These are phyloP conservation scores for carrot (Daucus carota) DNA, from an alignment of 129 eudicot genomes.

Conservation along the genomic window DH1_v3.0 NC_030381.2:47602501-47603000, in stretches of 20 bases:
- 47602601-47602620: constrained; percentile 83
- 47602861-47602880: constrained; percentile 92
- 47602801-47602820: constrained; percentile 84
- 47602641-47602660: constrained; percentile 96
- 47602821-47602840: constrained; percentile 98
- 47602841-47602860: constrained; percentile 86
- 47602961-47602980: neutral
- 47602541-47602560: constrained; percentile 61
- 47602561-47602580: constrained; percentile 18
- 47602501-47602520: constrained; percentile 94
- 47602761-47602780: constrained; percentile 93
- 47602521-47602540: constrained; percentile 83
- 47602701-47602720: constrained; percentile 73
- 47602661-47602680: constrained; percentile 88
- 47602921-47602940: neutral
- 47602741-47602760: constrained; percentile 99
- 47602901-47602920: constrained; percentile 17
- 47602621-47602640: constrained; percentile 93
- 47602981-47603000: neutral
- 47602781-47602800: constrained; percentile 88
- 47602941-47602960: neutral
- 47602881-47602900: constrained; percentile 41
- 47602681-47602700: constrained; percentile 98
- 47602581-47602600: constrained; percentile 41
- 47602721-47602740: constrained; percentile 74